Evolutionary conservation across 1,284 basidiomycete genomes (phyloP), one percentile per base, ranked within the genome.

Genomic region (Ustilago esculenta): DNA sequence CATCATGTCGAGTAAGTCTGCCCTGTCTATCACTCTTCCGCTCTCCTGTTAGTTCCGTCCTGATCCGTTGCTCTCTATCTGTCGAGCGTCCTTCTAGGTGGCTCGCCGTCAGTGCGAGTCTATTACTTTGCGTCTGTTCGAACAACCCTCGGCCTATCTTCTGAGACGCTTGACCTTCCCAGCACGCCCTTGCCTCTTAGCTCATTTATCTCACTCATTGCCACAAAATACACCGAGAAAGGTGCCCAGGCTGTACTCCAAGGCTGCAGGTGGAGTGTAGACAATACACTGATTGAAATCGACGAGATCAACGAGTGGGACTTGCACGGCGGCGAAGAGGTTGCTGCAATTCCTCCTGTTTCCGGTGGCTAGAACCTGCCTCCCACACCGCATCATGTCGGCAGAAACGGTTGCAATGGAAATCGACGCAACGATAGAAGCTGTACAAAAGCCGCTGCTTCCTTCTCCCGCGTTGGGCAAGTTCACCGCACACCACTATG

Each of bases 261-360:
- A 1, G 24, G 33, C 9, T 67, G 59, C 9, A 53, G 73, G 40
- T 91, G 90, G 90, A 90, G 89, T 76, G 88, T 92, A 4, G 84
- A 91, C 75, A 88, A 86, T 48, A 61, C 54, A 7, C 15, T 71
- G 34, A 66, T 71, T 44, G 90, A 90, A 81, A 90, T 91, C 89
- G 86, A 91, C 11, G 87, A 88, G n/a, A 84, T 85, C 3, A 82
- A 84, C 11, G 73, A 80, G 9, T 51, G 35, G 40, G 24, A 10
- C 12, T 79, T 92, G 39, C 85, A 82, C 34, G 89, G 89, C 9
- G 90, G 90, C 12, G 90, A 92, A 79, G 89, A 90, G 72, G 87
- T 92, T 4, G 90, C 88, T 18, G 85, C 91, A 27, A 92, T 92
- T 42, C 90, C 89, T 69, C 91, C 90, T 5, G 90, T 92, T 0